Evolutionary conservation across 2,329 filamentous ascomycete genomes (phyloP).

Genomic region (Triangularia verruculosa): DNA sequence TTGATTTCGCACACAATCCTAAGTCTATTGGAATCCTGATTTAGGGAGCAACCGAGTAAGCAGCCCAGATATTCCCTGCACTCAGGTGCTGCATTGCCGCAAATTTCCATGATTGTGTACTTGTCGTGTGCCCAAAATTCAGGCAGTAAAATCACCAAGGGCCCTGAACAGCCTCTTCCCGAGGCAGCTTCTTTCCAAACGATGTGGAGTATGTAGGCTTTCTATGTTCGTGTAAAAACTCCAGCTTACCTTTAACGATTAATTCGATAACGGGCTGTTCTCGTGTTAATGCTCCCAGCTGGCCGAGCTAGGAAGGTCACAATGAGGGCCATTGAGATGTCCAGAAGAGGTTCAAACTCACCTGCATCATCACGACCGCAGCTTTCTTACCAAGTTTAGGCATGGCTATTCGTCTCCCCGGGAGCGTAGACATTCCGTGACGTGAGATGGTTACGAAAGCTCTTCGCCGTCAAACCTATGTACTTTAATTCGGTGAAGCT

Average conservation of each 20-base stretch:
- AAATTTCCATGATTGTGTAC: not conserved
- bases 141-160: constrained; percentile 10
- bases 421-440: not conserved
- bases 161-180: constrained; percentile 1
- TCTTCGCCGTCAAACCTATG: not conserved
- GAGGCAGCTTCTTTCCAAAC: constrained; percentile 3
- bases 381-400: not conserved
- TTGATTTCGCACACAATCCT: not conserved
- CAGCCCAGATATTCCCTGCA: not conserved
- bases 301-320: not conserved
- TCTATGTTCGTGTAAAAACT: not conserved
- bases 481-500: not conserved
- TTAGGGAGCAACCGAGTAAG: not conserved
- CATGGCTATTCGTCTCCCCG: not conserved
- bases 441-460: not conserved
- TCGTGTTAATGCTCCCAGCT: not conserved
- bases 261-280: not conserved
- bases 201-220: not conserved
- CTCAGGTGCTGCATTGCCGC: not conserved
- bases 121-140: not conserved
- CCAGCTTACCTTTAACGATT: not conserved
- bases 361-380: not conserved
- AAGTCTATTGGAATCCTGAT: not conserved
- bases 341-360: not conserved
- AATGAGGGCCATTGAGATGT: not conserved